Percentiles rank a stretch among this genome's conserved stretches.
Evolutionary conservation across 148 eudicot genomes (phyloP).

Genomic region (Hydrangea macrophylla): DNA sequence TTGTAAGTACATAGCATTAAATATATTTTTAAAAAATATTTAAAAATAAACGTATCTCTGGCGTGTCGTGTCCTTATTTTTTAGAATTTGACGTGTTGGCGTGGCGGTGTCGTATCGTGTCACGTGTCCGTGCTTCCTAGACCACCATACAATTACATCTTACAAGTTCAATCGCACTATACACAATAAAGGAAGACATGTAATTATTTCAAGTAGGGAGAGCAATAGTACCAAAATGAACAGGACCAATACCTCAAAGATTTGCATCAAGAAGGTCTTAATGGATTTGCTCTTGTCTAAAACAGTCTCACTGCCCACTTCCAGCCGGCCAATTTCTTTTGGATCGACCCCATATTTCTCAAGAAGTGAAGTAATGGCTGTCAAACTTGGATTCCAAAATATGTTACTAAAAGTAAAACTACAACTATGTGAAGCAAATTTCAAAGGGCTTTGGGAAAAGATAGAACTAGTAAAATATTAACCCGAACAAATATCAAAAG

Average conservation of each 20-base stretch:
- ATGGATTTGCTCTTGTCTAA: conserved; percentile 98
- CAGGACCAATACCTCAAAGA: conserved; percentile 65
- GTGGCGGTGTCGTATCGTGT: too few species aligned
- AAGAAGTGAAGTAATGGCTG: conserved; percentile 83
- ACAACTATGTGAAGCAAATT: background rate
- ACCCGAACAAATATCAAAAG: background rate
- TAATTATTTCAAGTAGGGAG: conserved; percentile 3
- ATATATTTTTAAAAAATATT: too few species aligned
- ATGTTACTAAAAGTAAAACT: background rate
- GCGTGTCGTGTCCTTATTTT: too few species aligned
- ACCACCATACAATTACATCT: background rate
- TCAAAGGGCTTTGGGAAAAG: background rate
- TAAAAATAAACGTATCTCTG: too few species aligned
- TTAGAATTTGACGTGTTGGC: too few species aligned
- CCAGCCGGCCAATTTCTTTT: conserved; percentile 87
- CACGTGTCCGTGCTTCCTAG: too few species aligned
- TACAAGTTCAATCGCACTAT: background rate
- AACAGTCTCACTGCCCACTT: conserved; percentile 99
- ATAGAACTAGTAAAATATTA: background rate
- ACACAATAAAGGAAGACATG: background rate
- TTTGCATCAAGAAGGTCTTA: conserved; percentile 95
- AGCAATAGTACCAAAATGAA: background rate
- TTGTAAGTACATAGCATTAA: too few species aligned
- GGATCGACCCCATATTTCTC: conserved; percentile 82
- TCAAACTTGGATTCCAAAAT: conserved; percentile 52